Evolutionary conservation across 2,329 filamentous ascomycete species (phyloP).

Genomic region (Pyricularia grisea): DNA sequence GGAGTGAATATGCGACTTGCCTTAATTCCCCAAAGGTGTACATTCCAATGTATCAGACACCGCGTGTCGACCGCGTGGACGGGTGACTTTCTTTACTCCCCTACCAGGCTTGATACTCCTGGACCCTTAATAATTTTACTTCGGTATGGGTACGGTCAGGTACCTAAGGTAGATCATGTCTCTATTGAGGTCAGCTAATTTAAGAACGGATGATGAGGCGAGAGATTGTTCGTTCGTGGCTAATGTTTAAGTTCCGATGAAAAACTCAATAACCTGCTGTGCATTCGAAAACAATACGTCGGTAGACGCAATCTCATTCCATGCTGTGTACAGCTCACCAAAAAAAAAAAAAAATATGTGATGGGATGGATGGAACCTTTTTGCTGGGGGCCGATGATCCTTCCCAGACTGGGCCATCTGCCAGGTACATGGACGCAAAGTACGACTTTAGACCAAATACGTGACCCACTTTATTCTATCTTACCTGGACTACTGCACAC

Average conservation of each 20-base stretch:
- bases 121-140: not conserved
- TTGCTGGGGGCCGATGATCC: not conserved
- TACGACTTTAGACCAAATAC: not conserved
- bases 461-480: not conserved
- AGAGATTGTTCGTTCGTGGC: not conserved
- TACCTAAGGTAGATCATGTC: not conserved
- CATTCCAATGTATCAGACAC: not conserved
- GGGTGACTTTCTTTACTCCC: not conserved
- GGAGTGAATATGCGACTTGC: not conserved
- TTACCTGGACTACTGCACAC: not conserved
- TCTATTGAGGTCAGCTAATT: not conserved
- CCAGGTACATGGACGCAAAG: not conserved
- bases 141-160: not conserved
- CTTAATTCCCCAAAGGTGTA: not conserved
- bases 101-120: not conserved
- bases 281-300: not conserved
- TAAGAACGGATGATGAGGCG: not conserved
- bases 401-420: not conserved
- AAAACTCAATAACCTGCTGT: not conserved
- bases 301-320: not conserved
- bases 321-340: not conserved
- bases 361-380: not conserved
- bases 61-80: not conserved
- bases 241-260: not conserved
- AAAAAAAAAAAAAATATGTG: not conserved